phyloP scores from a whole-genome alignment of 768 basidiomycete species.

The Nevesoporus exiguus region DNA sequence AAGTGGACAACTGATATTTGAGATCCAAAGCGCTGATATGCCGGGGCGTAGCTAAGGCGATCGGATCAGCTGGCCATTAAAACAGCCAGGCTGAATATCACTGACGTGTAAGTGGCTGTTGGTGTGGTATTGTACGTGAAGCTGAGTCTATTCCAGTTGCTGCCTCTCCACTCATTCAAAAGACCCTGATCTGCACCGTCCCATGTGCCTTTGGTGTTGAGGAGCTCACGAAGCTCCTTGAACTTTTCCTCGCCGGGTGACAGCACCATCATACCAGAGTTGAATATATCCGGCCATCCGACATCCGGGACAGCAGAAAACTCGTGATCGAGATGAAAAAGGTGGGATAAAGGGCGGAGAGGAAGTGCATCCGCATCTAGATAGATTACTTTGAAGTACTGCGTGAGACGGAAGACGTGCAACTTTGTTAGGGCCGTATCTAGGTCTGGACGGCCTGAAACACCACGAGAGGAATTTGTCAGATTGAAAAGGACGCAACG shows the following conservation, averaged over 20 bases:
- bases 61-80: conserved; percentile 26
- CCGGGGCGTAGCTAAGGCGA: conserved; percentile 81
- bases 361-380: conserved; percentile 92
- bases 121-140: conserved; percentile 99
- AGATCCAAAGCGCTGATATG: conserved; percentile 89
- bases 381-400: conserved; percentile 84
- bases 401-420: conserved; percentile 89
- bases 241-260: conserved; percentile 84
- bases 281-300: conserved; percentile 99
- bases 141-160: conserved; percentile 88
- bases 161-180: conserved; percentile 90
- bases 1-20: conserved; percentile 88
- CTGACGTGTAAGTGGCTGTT: conserved; percentile 93
- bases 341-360: conserved; percentile 82
- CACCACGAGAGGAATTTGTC: conserved; percentile 10
- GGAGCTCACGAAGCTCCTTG: conserved; percentile 60
- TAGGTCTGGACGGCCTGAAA: conserved; percentile 88
- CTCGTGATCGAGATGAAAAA: conserved; percentile 79
- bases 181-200: conserved; percentile 99
- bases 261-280: conserved; percentile 91
- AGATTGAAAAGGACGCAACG: conserved; percentile 5
- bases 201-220: conserved; percentile 83
- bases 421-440: conserved; percentile 93
- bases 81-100: conserved; percentile 25
- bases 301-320: conserved; percentile 96